A percentile compares a stretch with the other conserved stretches of the same genome.
phyloP scores from a whole-genome alignment of 176 grass and related monocot genomes.

The Avena eriantha region DNA sequence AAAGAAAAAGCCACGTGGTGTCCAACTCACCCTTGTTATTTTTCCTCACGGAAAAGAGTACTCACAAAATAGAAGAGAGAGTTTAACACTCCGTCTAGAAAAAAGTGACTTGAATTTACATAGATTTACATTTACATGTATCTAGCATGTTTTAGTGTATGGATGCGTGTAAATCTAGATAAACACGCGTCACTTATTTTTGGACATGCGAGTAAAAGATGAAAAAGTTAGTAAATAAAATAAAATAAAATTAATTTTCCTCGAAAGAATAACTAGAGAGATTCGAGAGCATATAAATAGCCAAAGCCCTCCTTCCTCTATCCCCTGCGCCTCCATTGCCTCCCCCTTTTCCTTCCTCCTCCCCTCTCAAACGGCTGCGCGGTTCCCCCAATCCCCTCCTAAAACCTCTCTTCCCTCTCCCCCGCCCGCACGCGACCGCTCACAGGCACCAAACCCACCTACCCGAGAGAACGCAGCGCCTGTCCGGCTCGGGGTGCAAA shows the following conservation, averaged over 20 bases:
- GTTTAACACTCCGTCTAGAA: too few relatives aligned
- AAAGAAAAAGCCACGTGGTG: background rate
- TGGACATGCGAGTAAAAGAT: background rate
- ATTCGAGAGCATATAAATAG: slow-evolving; percentile 39
- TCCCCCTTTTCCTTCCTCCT: background rate
- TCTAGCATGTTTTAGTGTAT: too few relatives aligned
- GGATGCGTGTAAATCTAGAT: too few relatives aligned
- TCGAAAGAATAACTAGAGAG: background rate
- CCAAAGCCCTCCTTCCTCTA: slow-evolving; percentile 39
- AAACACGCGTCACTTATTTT: too few relatives aligned
- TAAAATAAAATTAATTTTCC: background rate
- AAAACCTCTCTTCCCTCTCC: slow-evolving; percentile 30
- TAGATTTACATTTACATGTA: too few relatives aligned
- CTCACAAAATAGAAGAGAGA: too few relatives aligned
- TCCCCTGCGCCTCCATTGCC: slow-evolving; percentile 47
- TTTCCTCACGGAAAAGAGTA: too few relatives aligned
- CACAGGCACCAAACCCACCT: background rate
- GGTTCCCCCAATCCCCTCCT: slow-evolving; percentile 7
- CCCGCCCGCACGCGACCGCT: background rate
- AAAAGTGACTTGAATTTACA: too few relatives aligned
- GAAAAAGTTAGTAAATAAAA: background rate
- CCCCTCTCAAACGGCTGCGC: background rate
- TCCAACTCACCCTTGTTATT: background rate
- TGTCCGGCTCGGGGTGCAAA: slow-evolving; percentile 3
- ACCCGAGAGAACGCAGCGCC: background rate